A percentile compares a stretch with the other conserved stretches of the same genome.
Evolutionary conservation across 768 basidiomycete genomes (phyloP).

Genomic region (Auricularia auricula-judae): DNA sequence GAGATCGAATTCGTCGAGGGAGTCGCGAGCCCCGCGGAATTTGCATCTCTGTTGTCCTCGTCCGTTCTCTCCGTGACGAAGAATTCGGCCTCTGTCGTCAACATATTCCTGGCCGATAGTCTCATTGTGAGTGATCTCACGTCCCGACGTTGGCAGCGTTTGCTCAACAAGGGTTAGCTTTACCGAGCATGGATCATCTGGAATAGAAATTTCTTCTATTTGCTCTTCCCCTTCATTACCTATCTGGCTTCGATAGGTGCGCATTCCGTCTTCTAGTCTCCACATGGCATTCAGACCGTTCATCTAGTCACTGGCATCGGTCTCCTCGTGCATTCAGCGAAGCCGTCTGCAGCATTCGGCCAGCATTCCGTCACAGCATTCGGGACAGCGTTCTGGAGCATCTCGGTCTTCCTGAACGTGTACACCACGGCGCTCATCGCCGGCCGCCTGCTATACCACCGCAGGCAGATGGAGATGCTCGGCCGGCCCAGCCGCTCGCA

Average conservation of each 20-base stretch:
- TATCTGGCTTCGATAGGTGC: not conserved
- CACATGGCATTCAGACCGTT: no score
- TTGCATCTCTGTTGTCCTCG: no score
- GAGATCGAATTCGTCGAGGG: no score
- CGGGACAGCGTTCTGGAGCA: not conserved
- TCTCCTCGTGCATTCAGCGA: not conserved
- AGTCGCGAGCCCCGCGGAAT: no score
- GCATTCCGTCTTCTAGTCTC: no score
- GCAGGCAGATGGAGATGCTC: conserved; percentile 12
- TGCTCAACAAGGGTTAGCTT: not conserved
- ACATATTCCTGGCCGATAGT: not conserved
- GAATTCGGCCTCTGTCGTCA: not conserved
- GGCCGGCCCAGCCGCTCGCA: conserved; percentile 5
- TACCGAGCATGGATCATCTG: not conserved
- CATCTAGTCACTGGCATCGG: not conserved
- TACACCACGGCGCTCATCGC: conserved; percentile 24
- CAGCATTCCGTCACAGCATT: not conserved
- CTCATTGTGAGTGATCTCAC: not conserved
- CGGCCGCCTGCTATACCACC: conserved; percentile 11
- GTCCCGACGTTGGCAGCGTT: not conserved
- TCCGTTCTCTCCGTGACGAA: not conserved
- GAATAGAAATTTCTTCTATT: not conserved
- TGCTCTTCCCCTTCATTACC: not conserved
- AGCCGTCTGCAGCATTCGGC: not conserved
- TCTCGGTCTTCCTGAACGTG: conserved; percentile 23